Evolutionary conservation across 225 moss, liverwort and hornwort genomes (phyloP).

Genomic region (Antitrichia curtipendula): DNA sequence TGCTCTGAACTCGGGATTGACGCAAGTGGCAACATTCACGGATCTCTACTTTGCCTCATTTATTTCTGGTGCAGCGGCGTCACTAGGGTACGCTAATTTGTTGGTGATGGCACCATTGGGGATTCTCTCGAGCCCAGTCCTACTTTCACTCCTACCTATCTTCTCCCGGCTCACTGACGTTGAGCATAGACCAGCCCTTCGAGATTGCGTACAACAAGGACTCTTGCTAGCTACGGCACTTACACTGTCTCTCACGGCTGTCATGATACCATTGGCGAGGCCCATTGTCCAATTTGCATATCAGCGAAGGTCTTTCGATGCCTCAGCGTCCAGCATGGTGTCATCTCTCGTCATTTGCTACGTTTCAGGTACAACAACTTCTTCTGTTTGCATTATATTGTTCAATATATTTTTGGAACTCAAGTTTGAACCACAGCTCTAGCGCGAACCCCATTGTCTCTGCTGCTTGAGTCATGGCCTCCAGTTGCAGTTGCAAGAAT

Average conservation of each 20-base stretch:
- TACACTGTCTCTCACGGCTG: conserved; percentile 61
- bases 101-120: conserved; percentile 94
- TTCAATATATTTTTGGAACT: not conserved
- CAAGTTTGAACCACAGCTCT: not conserved
- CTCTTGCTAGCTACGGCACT: conserved; percentile 57
- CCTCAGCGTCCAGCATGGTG: conserved; percentile 58
- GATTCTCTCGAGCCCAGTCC: conserved; percentile 74
- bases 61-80: conserved; percentile 87
- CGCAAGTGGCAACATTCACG: conserved; percentile 90
- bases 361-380: conserved; percentile 27
- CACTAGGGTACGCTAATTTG: conserved; percentile 87
- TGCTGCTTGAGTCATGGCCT: not conserved
- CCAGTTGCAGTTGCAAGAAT: not conserved
- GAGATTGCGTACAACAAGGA: conserved; percentile 73
- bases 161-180: conserved; percentile 64
- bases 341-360: conserved; percentile 83
- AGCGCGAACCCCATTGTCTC: not conserved
- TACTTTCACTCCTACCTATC: conserved; percentile 67
- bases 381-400: not conserved
- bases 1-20: conserved; percentile 70
- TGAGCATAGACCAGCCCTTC: conserved; percentile 32
- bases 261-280: conserved; percentile 61
- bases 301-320: conserved; percentile 66
- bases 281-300: conserved; percentile 73
- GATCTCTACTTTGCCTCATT: conserved; percentile 95